Evolutionary conservation across 1,284 basidiomycete genomes (phyloP), one percentile per base, ranked within the genome.

Genomic region (Takashimella tepidaria): DNA sequence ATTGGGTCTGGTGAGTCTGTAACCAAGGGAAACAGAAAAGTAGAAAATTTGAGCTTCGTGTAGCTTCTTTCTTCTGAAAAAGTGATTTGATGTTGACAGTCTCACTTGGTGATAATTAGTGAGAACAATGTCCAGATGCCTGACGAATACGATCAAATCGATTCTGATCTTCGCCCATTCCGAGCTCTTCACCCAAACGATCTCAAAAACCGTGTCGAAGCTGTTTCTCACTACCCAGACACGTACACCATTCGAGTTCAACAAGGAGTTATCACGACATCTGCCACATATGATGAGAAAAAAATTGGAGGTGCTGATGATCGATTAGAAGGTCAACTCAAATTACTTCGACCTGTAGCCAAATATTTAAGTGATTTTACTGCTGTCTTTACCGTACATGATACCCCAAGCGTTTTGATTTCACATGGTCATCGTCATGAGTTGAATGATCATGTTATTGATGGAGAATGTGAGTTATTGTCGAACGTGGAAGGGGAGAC

Each of bases 191-290:
- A 79, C 37, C 79, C 85, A 0, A 79, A 79, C 1, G 83, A 85
- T 64, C 81, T 86, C 48, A 82, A 81, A 50, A 79, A 81, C 59
- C 78, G 81, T 49, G 82, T 85, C 41, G 73, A 79, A 2, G 50
- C 47, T 13, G 58, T 56, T 5, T 25, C 37, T 20, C 3, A 6
- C 1, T 26, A 44, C 3, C 40, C 25, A 23, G 59, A 64, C 49
- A 62, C 63, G 12, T 69, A 58, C 51, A 56, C 55, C 1, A 25
- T 69, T 44, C 54, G 45, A 4, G 43, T 66, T 20, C 48, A 52
- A n/a, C 10, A 50, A 23, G 66, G 65, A 21, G 37, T 41, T 11
- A 19, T 63, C 20, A 27, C 44, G 10, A 49, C 52, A 4, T 22
- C 27, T 22, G 20, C 50, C 20, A 58, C 41, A 21, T 57, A 31